Percentiles rank a stretch among this genome's conserved stretches.
These are phyloP conservation scores for Podospora pseudoanserina DNA, from an alignment of 495 filamentous ascomycete genomes.

Conservation along the genomic window DNA sequence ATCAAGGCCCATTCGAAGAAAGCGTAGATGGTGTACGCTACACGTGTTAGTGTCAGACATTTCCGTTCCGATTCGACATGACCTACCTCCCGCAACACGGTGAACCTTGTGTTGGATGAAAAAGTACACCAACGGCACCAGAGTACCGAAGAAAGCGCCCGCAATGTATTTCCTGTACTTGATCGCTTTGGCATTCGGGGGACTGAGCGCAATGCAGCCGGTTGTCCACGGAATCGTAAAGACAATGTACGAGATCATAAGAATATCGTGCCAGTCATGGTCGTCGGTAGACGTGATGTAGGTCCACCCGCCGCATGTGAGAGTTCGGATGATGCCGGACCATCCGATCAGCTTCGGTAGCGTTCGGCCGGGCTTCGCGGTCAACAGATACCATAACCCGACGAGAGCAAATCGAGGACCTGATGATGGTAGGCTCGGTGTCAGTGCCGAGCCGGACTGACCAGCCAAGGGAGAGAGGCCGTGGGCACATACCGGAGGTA, in stretches of 20 bases:
- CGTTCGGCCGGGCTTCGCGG: conserved; percentile 64
- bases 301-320: conserved; percentile 98
- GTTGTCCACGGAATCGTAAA: conserved; percentile 93
- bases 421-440: conserved; percentile 22
- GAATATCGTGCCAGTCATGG: conserved; percentile 97
- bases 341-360: conserved; percentile 80
- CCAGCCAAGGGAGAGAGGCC: conserved; percentile 10
- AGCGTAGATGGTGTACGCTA: conserved; percentile 96
- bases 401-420: conserved; percentile 91
- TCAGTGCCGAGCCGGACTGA: conserved; percentile 8
- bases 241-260: conserved; percentile 98
- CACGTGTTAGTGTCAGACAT: conserved; percentile 16
- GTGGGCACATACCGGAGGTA: conserved; percentile 79
- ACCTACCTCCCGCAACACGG: conserved; percentile 85
- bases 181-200: conserved; percentile 76
- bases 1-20: conserved; percentile 98
- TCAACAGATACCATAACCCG: conserved; percentile 87
- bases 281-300: conserved; percentile 98
- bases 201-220: conserved; percentile 85
- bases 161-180: conserved; percentile 88
- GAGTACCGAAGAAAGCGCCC: conserved; percentile 79
- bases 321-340: conserved; percentile 78
- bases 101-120: conserved; percentile 99
- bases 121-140: conserved; percentile 90
- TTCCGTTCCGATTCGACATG: neutral